These are phyloP conservation scores for Chlamydomonas sphaeroides DNA, from an alignment of 139 green algal species.

Conservation along the genomic window DNA sequence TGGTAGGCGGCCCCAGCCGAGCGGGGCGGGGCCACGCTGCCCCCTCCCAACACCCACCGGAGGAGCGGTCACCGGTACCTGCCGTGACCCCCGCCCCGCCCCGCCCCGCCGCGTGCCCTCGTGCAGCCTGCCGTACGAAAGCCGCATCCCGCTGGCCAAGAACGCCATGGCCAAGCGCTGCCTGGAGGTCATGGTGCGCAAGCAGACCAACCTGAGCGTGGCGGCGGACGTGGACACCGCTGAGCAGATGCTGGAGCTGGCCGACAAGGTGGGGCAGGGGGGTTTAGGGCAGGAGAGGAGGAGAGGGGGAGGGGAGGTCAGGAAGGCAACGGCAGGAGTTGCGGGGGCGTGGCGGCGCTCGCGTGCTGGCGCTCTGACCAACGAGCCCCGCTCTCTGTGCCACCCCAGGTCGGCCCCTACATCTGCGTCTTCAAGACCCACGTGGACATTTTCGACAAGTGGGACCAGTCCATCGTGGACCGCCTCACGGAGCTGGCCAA, in stretches of 20 bases:
- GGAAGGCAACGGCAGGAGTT: too few relatives aligned
- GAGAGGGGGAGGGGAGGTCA: too few relatives aligned
- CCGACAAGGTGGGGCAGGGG: conserved; percentile 84
- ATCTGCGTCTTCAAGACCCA: conserved; percentile 99
- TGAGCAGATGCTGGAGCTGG: conserved; percentile 91
- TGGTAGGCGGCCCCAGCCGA: too few relatives aligned
- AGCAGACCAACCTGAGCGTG: conserved; percentile 97
- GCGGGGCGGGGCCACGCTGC: too few relatives aligned
- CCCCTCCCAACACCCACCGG: too few relatives aligned
- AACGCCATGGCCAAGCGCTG: conserved; percentile 78
- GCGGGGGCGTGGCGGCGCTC: too few relatives aligned
- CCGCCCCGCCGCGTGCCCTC: too few relatives aligned
- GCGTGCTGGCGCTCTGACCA: too few relatives aligned
- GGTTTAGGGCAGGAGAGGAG: too few relatives aligned
- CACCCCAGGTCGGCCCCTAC: conserved; percentile 84
- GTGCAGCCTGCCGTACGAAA: conserved; percentile 84
- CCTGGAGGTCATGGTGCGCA: conserved; percentile 92
- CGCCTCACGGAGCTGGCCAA: conserved; percentile 72
- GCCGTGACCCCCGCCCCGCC: too few relatives aligned
- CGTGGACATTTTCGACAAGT: conserved; percentile 92
- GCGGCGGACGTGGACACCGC: conserved; percentile 93
- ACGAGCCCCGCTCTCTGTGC: not conserved
- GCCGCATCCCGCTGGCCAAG: conserved; percentile 71
- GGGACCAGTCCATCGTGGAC: conserved; percentile 56
- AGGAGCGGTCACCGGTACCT: too few relatives aligned